These are phyloP conservation scores for Suillus americanus DNA, from an alignment of 768 basidiomycete genomes.

Conservation along the genomic window DNA sequence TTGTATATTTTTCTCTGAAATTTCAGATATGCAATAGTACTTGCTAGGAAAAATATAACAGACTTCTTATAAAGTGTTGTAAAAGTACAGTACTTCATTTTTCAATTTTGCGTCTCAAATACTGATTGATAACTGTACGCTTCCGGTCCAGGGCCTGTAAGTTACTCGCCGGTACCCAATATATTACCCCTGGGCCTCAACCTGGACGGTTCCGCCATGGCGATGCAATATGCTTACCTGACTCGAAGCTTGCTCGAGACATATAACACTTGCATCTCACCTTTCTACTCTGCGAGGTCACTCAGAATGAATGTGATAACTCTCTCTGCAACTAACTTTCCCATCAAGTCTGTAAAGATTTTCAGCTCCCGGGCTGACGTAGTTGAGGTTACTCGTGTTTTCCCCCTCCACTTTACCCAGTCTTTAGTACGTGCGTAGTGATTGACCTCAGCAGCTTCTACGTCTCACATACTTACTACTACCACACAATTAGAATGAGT, in stretches of 20 bases:
- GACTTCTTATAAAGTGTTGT: too few species aligned
- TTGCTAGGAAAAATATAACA: too few species aligned
- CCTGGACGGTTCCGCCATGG: background rate
- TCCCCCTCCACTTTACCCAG: constrained; percentile 16
- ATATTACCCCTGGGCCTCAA: too few species aligned
- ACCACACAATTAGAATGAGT: constrained; percentile 13
- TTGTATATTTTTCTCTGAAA: too few species aligned
- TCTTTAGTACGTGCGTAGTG: constrained; percentile 3
- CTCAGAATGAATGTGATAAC: background rate
- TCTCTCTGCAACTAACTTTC: constrained; percentile 9
- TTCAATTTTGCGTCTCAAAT: too few species aligned
- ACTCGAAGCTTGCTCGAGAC: background rate
- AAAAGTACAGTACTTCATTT: too few species aligned
- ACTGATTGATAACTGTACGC: too few species aligned
- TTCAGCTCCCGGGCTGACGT: constrained; percentile 8
- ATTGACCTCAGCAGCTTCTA: background rate
- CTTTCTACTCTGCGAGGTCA: background rate
- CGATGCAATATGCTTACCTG: background rate
- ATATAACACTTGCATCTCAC: background rate
- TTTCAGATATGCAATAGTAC: too few species aligned
- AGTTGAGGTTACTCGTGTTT: constrained; percentile 19
- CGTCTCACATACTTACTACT: background rate
- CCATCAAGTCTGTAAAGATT: constrained; percentile 20
- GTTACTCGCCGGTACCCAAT: too few species aligned
- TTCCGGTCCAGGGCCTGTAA: too few species aligned